phyloP scores from a whole-genome alignment of 208 protist species.

The Naegleria gruberi region DNA sequence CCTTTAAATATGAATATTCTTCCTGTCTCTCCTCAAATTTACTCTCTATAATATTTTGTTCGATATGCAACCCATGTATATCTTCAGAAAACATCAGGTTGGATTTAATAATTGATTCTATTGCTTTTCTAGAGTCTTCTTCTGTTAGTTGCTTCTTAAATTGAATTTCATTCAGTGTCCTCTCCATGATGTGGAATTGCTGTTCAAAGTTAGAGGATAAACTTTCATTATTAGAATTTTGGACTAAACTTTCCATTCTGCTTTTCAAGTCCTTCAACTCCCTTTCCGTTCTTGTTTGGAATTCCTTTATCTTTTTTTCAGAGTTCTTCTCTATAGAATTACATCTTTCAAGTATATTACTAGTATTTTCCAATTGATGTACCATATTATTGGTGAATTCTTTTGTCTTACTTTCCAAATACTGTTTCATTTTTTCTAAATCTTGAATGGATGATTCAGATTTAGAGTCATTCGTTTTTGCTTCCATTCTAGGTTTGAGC shows the following conservation, averaged over 20 bases:
- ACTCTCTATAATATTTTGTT: no score
- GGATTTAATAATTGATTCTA: no score
- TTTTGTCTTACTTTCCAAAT: not conserved
- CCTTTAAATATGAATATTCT: no score
- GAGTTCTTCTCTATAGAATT: not conserved
- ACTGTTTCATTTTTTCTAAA: not conserved
- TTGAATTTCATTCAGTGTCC: no score
- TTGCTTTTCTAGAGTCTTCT: no score
- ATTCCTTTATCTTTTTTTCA: not conserved
- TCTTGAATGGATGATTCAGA: not conserved
- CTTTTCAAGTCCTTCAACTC: not conserved
- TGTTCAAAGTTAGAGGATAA: no score
- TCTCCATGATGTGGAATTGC: no score
- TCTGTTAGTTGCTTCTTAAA: no score
- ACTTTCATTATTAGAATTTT: not conserved
- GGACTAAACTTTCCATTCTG: not conserved
- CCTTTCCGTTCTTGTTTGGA: not conserved
- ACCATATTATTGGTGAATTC: not conserved
- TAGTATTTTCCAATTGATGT: not conserved
- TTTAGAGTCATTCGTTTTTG: not conserved
- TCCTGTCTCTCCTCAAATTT: no score
- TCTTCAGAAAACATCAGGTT: no score
- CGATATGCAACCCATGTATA: no score
- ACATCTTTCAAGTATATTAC: not conserved
- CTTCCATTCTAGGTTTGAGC: not conserved